Conservation (phyloP, 306 rosid species). For the Prunus fruticosa region DNA sequence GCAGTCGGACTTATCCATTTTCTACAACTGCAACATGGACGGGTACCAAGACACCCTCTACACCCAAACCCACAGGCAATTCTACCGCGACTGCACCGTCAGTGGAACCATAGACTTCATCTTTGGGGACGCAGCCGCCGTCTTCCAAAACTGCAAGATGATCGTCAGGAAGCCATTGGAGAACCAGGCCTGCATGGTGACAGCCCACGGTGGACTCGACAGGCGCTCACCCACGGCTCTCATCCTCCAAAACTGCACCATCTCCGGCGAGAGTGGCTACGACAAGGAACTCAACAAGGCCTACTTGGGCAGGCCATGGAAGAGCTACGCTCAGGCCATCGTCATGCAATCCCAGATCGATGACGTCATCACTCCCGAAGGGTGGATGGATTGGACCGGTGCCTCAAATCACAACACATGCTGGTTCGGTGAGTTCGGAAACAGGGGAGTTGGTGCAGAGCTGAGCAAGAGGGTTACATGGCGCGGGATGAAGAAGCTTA, state of each 20-base stretch:
- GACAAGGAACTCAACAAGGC: conserved; percentile 18
- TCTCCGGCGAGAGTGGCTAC: conserved; percentile 37
- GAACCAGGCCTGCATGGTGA: conserved; percentile 44
- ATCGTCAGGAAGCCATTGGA: conserved; percentile 39
- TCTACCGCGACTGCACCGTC: conserved; percentile 51
- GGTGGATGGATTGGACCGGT: conserved; percentile 60
- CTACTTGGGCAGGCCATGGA: conserved; percentile 74
- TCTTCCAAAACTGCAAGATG: conserved; percentile 60
- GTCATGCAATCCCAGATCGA: conserved; percentile 53
- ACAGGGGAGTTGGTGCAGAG: conserved; percentile 49
- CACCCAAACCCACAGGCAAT: conserved; percentile 51
- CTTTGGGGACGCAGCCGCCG: conserved; percentile 40
- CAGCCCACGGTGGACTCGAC: conserved; percentile 56
- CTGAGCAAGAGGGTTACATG: conserved; percentile 39
- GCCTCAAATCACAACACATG: conserved; percentile 24
- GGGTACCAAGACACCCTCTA: conserved; percentile 60
- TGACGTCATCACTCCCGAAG: conserved; percentile 36
- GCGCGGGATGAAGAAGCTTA: conserved; percentile 40
- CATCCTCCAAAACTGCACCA: conserved; percentile 52
- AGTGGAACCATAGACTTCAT: conserved; percentile 55
- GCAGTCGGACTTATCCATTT: conserved; percentile 43
- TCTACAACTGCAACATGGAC: conserved; percentile 48
- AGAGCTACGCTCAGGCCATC: conserved; percentile 47
- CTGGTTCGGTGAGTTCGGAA: conserved; percentile 42
- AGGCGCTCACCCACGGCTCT: conserved; percentile 25